Evolutionary conservation across 2,329 filamentous ascomycete species (phyloP), one percentile per base, ranked within the genome.

Genomic region (Parastagonospora avenae): DNA sequence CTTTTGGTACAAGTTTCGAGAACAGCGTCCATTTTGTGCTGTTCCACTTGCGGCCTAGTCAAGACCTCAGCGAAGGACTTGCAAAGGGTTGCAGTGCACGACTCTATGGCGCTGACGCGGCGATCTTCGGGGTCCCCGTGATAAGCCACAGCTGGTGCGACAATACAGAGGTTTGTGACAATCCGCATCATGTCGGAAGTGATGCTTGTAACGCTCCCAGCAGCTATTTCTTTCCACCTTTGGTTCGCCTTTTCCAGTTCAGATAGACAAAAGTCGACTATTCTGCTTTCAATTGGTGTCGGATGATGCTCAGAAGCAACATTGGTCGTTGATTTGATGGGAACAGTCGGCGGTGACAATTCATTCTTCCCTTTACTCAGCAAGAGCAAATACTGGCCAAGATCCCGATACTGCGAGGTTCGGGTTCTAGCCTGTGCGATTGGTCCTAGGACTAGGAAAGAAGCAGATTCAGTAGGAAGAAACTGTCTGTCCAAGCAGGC

Each of bases 401-500:
- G 65, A 4, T 73, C 62, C 12, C 66, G 63, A 48, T 79, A 75
- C 14, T 72, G 67, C 28, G 67, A 56, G 35, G 73, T 71, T 46
- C 72, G 72, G 11, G 77, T 63, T 72, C 77, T 81, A 15, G 75
- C 71, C 58, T 77, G 76, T 7, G 72, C 77, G 16, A 80, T 64
- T 9, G 66, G 53, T 2, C 77, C 76, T 55, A 78, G 73, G 0
- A 71, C 59, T 1, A 71, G 61, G 33, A 75, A 74, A 10, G 65
- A 59, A 4, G 64, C 53, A 38, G 57, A 35, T 10, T 53, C 42
- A 5, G 63, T 36, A 2, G 57, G 44, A 35, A 64, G 54, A 28
- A 72, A 68, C 4, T 71, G 50, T 33, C 78, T 74, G 53, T 90
- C 89, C 32, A 88, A 85, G 62, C 89, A 91, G 12, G 82, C 80